Conservation (phyloP, 2,329 filamentous ascomycete genomes). For the Monosporascus sp. region DNA sequence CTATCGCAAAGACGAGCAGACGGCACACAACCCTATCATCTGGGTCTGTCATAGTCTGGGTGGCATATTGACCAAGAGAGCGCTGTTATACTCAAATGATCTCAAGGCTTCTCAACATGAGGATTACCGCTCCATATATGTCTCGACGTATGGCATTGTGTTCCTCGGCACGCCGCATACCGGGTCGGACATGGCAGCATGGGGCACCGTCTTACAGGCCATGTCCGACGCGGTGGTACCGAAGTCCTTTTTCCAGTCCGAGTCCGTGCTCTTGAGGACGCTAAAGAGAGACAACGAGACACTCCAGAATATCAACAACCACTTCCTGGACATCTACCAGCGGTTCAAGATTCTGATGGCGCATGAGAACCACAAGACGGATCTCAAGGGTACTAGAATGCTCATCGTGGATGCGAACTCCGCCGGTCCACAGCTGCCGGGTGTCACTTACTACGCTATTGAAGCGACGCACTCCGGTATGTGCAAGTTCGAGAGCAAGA, state of each 20-base stretch:
- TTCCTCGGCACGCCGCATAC: slow-evolving; percentile 75
- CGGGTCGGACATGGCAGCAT: slow-evolving; percentile 63
- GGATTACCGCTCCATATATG: slow-evolving; percentile 62
- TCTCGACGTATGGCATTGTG: slow-evolving; percentile 71
- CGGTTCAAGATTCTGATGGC: slow-evolving; percentile 72
- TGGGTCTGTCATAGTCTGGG: slow-evolving; percentile 73
- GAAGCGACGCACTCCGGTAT: slow-evolving; percentile 35
- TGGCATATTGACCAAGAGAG: slow-evolving; percentile 67
- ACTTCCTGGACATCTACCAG: slow-evolving; percentile 67
- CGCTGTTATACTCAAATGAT: slow-evolving; percentile 63
- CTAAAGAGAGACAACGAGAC: slow-evolving; percentile 72
- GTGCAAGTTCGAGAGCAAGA: slow-evolving; percentile 45
- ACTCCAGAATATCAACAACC: slow-evolving; percentile 66
- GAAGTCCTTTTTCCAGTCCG: slow-evolving; percentile 61
- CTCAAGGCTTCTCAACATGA: slow-evolving; percentile 55
- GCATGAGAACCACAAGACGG: slow-evolving; percentile 68
- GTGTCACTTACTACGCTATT: slow-evolving; percentile 67
- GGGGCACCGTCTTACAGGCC: slow-evolving; percentile 62
- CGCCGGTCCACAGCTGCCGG: slow-evolving; percentile 63
- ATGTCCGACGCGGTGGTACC: slow-evolving; percentile 64
- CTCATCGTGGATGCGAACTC: slow-evolving; percentile 67
- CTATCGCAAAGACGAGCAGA: slow-evolving; percentile 55
- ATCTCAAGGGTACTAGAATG: slow-evolving; percentile 57
- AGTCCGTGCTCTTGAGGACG: slow-evolving; percentile 63
- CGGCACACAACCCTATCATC: slow-evolving; percentile 62